Evolutionary conservation across 2,329 filamentous ascomycete species (phyloP).

Genomic region (Aspergillus oerlinghausenensis): DNA sequence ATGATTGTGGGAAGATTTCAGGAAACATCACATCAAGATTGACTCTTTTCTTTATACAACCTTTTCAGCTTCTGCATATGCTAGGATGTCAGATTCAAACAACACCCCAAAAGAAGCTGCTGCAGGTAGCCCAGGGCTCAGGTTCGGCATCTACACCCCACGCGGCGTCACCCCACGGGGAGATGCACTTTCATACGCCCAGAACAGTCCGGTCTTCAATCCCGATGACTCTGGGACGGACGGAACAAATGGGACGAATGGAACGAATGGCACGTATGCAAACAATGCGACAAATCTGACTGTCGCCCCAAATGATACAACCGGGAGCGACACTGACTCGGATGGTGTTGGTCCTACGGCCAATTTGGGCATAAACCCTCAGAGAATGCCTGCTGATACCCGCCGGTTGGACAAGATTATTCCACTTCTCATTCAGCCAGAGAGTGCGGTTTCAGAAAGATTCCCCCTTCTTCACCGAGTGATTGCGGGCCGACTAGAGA

Average conservation of each 20-base stretch:
- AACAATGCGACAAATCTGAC: not conserved
- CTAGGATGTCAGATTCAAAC: not conserved
- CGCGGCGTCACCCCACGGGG: no score
- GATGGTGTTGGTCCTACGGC: not conserved
- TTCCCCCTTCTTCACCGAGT: slow-evolving; percentile 11
- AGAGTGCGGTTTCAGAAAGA: slow-evolving; percentile 1
- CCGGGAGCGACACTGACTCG: not conserved
- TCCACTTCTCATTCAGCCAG: slow-evolving; percentile 7
- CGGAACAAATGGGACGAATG: not conserved
- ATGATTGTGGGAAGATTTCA: not conserved
- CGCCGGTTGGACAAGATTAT: not conserved
- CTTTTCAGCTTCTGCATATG: not conserved
- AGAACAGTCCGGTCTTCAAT: not conserved
- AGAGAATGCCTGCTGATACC: not conserved
- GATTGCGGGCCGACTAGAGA: slow-evolving; percentile 6
- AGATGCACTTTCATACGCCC: not conserved
- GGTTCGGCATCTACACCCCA: not conserved
- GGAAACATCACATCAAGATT: not conserved
- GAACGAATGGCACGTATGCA: not conserved
- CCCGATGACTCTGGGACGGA: not conserved
- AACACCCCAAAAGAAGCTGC: not conserved
- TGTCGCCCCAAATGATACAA: not conserved
- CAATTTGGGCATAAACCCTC: not conserved
- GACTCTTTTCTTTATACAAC: not conserved
- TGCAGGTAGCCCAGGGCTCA: not conserved